These are phyloP conservation scores for Penicillium digitatum DNA, from an alignment of 2,329 filamentous ascomycete species.

Conservation along the genomic window DNA sequence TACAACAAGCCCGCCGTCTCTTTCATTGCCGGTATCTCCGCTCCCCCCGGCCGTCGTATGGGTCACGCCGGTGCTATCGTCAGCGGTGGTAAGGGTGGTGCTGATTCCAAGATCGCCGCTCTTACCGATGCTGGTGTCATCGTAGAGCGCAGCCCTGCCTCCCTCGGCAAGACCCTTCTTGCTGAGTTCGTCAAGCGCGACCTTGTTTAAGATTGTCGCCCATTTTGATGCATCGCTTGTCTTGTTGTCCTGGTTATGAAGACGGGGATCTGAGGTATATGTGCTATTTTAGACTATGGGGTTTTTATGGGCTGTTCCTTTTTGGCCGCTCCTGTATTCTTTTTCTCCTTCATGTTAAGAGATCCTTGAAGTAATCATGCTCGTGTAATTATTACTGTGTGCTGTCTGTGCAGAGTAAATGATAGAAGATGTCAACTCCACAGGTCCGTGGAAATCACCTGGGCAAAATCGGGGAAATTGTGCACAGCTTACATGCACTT, in stretches of 20 bases:
- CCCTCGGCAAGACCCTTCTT: constrained; percentile 88
- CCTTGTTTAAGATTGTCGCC: constrained; percentile 64
- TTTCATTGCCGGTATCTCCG: constrained; percentile 98
- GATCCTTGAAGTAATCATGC: constrained; percentile 36
- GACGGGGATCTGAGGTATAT: constrained; percentile 21
- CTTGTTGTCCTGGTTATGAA: constrained; percentile 18
- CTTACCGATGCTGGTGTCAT: constrained; percentile 90
- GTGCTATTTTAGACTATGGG: constrained; percentile 19
- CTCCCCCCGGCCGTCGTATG: constrained; percentile 94
- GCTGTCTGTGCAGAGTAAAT: constrained; percentile 3
- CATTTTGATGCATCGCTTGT: constrained; percentile 16
- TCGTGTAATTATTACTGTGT: constrained; percentile 26
- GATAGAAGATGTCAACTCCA: too few species aligned
- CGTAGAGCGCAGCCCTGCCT: constrained; percentile 90
- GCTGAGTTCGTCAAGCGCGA: constrained; percentile 95
- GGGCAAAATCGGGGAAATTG: too few species aligned
- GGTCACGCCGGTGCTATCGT: constrained; percentile 98
- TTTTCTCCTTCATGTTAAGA: constrained; percentile 35
- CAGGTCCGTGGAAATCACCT: too few species aligned
- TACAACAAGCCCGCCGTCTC: constrained; percentile 93
- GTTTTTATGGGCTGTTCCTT: constrained; percentile 19
- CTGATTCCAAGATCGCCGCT: constrained; percentile 95
- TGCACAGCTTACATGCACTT: too few species aligned
- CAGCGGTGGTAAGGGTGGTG: constrained; percentile 93
- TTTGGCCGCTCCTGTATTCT: constrained; percentile 28